Evolutionary conservation across 306 rosid species (phyloP).

Genomic region (Hylodesmum podocarpum): DNA sequence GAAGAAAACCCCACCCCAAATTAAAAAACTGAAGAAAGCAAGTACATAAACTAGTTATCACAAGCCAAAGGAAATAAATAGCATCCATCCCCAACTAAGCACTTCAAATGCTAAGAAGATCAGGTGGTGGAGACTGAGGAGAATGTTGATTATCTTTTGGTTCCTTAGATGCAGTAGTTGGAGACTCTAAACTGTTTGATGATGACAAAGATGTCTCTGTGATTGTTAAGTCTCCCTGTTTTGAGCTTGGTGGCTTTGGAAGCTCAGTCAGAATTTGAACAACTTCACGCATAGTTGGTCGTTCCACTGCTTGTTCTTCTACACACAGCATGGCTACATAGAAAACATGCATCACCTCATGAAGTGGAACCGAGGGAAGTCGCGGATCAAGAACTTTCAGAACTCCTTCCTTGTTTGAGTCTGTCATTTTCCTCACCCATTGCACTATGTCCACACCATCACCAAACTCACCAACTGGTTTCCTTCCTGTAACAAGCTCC

Average conservation of each 20-base stretch:
- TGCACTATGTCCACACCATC: conserved; percentile 93
- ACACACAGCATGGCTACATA: conserved; percentile 87
- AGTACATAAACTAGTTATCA: conserved; percentile 30
- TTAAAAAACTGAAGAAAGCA: conserved; percentile 22
- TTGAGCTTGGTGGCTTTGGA: conserved; percentile 65
- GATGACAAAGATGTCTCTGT: conserved; percentile 51
- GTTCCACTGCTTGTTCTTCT: conserved; percentile 64
- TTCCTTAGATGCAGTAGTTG: conserved; percentile 43
- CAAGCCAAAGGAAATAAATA: conserved; percentile 38
- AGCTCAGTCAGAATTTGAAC: conserved; percentile 80
- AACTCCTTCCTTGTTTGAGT: conserved; percentile 50
- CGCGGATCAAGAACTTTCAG: conserved; percentile 49
- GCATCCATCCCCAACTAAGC: conserved; percentile 25
- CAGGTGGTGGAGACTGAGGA: conserved; percentile 65
- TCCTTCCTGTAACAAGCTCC: conserved; percentile 78
- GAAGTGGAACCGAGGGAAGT: conserved; percentile 52
- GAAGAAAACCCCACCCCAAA: conserved; percentile 45
- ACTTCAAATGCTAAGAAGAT: conserved; percentile 89
- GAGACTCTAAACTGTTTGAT: conserved; percentile 49
- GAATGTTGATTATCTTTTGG: conserved; percentile 49
- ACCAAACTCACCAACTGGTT: conserved; percentile 86
- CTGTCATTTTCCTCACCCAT: conserved; percentile 69
- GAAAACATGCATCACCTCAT: conserved; percentile 67
- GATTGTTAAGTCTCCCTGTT: conserved; percentile 45
- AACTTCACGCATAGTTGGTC: conserved; percentile 93